These are phyloP conservation scores for Talaromyces sp. DNA, from an alignment of 2,329 filamentous ascomycete species.

Conservation along the genomic window DNA sequence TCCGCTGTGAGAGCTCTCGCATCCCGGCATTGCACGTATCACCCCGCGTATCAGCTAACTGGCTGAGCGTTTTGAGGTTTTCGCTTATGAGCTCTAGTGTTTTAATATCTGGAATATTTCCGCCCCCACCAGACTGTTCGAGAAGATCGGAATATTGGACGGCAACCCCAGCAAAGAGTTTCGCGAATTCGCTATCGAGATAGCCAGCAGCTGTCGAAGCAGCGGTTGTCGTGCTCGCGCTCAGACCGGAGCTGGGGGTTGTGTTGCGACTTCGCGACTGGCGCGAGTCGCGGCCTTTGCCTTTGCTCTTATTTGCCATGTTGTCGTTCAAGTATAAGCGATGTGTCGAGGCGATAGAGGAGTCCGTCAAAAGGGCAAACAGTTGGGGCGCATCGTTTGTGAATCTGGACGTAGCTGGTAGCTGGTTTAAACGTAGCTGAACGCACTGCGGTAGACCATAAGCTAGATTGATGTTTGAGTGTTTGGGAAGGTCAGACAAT, in stretches of 20 bases:
- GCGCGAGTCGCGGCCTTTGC: constrained; percentile 52
- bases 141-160: constrained; percentile 58
- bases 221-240: constrained; percentile 41
- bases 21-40: constrained; percentile 59
- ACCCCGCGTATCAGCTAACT: constrained; percentile 55
- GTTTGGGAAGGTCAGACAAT: neutral
- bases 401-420: too few species aligned
- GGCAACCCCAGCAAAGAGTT: constrained; percentile 47
- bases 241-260: constrained; percentile 57
- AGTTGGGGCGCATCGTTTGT: constrained; percentile 3
- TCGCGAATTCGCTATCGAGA: constrained; percentile 52
- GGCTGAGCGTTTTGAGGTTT: constrained; percentile 55
- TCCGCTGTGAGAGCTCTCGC: constrained; percentile 56
- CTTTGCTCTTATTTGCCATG: constrained; percentile 48
- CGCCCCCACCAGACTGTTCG: constrained; percentile 51
- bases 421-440: neutral
- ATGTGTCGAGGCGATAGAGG: neutral
- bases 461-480: too few species aligned
- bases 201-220: constrained; percentile 46
- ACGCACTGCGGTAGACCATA: neutral
- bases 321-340: neutral
- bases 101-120: constrained; percentile 47
- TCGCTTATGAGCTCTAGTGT: constrained; percentile 51
- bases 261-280: constrained; percentile 61
- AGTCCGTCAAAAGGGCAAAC: neutral